Percentiles rank a stretch among this genome's conserved stretches.
phyloP scores from a whole-genome alignment of 2,329 filamentous ascomycete genomes.

The Hypoxylon sp. region DNA sequence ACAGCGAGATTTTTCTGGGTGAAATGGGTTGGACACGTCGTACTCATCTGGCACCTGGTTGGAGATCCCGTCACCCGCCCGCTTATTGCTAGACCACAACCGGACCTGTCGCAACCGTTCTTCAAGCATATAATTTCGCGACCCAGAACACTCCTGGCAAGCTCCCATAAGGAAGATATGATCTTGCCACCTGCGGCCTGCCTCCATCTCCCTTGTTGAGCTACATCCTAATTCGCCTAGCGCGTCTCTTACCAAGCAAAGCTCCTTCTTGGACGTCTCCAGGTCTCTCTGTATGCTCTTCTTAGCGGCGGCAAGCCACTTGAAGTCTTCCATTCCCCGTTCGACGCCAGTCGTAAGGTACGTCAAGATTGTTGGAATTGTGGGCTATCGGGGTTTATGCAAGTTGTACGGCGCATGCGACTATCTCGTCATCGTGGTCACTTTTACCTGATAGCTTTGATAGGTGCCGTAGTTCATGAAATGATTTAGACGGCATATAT shows the following conservation, averaged over 20 bases:
- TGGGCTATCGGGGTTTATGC: not conserved
- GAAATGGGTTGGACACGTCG: not conserved
- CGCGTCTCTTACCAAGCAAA: conserved; percentile 44
- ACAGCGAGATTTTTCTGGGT: not conserved
- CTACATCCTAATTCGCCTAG: conserved; percentile 40
- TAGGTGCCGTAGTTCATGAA: not conserved
- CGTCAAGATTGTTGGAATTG: not conserved
- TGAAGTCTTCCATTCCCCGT: conserved; percentile 4
- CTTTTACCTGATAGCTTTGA: not conserved
- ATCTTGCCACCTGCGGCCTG: conserved; percentile 17
- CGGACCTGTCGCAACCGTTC: conserved; percentile 46
- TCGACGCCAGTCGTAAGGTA: not conserved
- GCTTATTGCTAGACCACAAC: conserved; percentile 38
- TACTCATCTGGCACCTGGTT: conserved; percentile 42
- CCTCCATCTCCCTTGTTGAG: conserved; percentile 1
- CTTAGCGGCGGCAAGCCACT: conserved; percentile 43
- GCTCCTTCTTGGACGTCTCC: conserved; percentile 46
- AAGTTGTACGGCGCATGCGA: not conserved
- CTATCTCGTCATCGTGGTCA: not conserved
- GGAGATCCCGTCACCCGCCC: conserved; percentile 41
- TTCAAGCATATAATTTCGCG: conserved; percentile 43
- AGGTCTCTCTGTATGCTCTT: conserved; percentile 42
- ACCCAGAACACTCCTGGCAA: conserved; percentile 47
- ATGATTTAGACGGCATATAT: not conserved
- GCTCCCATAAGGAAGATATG: conserved; percentile 43